Conservation (phyloP, 352 stramenopile genomes). For the Phytopythium chamaehyphon region DNA sequence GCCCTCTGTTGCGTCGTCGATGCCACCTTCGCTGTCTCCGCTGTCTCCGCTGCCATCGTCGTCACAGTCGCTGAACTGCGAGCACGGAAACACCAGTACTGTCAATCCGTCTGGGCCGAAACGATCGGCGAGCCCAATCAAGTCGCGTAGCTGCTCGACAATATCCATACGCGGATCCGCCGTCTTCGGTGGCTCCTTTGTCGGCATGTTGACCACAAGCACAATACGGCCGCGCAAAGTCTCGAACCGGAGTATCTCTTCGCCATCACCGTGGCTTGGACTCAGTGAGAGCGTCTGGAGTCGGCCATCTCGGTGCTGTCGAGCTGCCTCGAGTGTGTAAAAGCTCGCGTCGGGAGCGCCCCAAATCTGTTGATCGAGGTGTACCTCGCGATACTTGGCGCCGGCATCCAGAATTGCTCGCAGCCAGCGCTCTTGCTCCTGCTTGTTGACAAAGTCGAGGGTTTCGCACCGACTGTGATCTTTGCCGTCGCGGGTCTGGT, state of each 20-base stretch:
- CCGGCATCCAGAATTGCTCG: constrained; percentile 41
- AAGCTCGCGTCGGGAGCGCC: constrained; percentile 42
- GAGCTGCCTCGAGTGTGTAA: constrained; percentile 64
- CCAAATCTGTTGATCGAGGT: constrained; percentile 23
- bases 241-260: constrained; percentile 54
- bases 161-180: constrained; percentile 46
- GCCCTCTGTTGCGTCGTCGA: constrained; percentile 58
- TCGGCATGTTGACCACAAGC: constrained; percentile 72
- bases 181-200: neutral
- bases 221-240: constrained; percentile 54
- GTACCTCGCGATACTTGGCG: constrained; percentile 37
- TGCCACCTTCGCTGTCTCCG: neutral
- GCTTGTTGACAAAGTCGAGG: constrained; percentile 23
- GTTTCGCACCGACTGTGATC: constrained; percentile 23
- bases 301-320: neutral
- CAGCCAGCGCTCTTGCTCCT: constrained; percentile 43
- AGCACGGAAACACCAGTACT: constrained; percentile 81
- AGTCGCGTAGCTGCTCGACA: constrained; percentile 73
- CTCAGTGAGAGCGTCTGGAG: neutral
- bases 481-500: neutral
- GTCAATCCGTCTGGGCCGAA: constrained; percentile 52
- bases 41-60: constrained; percentile 30
- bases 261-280: constrained; percentile 32
- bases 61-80: constrained; percentile 83
- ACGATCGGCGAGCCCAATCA: constrained; percentile 53